Conservation (phyloP, 768 basidiomycete species). For the Russula vinacea region DNA sequence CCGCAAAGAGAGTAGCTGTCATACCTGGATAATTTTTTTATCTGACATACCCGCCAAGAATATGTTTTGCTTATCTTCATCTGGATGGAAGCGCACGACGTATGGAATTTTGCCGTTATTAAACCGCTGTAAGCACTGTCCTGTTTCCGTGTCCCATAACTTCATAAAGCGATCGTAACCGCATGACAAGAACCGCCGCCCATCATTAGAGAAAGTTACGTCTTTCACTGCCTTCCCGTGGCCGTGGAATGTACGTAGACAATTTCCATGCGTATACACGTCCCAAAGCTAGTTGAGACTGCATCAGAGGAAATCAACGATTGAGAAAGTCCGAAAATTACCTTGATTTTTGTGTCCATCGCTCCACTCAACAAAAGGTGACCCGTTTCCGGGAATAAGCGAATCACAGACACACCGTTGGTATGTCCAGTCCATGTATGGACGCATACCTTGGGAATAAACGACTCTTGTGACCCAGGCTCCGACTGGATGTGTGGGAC, state of each 20-base stretch:
- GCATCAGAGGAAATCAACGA: neutral
- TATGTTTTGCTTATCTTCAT: slow-evolving; percentile 91
- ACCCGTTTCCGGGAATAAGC: slow-evolving; percentile 87
- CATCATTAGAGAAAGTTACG: slow-evolving; percentile 92
- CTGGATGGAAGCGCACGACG: slow-evolving; percentile 93
- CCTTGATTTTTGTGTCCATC: slow-evolving; percentile 99
- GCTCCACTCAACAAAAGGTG: slow-evolving; percentile 92
- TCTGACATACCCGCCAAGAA: slow-evolving; percentile 99
- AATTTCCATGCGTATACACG: slow-evolving; percentile 94
- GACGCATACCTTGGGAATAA: slow-evolving; percentile 91
- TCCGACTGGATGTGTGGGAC: slow-evolving; percentile 81
- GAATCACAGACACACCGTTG: slow-evolving; percentile 90
- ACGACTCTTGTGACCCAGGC: slow-evolving; percentile 81
- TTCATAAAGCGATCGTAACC: slow-evolving; percentile 98
- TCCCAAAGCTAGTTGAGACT: slow-evolving; percentile 78
- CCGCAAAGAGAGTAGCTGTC: slow-evolving; percentile 25
- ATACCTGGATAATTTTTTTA: slow-evolving; percentile 97
- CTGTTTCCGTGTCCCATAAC: slow-evolving; percentile 99
- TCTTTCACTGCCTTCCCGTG: slow-evolving; percentile 97
- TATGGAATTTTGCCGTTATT: slow-evolving; percentile 98
- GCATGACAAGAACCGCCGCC: slow-evolving; percentile 84
- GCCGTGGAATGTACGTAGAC: slow-evolving; percentile 94
- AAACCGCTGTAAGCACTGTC: slow-evolving; percentile 94
- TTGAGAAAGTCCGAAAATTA: slow-evolving; percentile 34
- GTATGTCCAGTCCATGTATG: slow-evolving; percentile 99